Evolutionary conservation across 208 protist species (phyloP).

Genomic region (Leptomonas pyrrhocoris): DNA sequence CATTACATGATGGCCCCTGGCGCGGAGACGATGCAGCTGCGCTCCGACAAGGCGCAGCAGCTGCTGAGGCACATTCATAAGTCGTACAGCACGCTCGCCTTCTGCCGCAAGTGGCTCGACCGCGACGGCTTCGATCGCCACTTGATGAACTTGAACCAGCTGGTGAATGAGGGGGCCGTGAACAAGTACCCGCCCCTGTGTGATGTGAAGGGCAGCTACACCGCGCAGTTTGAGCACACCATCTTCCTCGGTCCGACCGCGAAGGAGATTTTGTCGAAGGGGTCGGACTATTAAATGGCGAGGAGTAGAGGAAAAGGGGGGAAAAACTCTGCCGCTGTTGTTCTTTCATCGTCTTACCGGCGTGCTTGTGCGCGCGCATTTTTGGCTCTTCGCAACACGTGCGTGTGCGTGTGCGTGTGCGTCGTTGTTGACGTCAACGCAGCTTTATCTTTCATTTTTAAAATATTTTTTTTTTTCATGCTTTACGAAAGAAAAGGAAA

Average conservation of each 20-base stretch:
- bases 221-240: constrained; percentile 98
- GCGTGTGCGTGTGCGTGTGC: no score
- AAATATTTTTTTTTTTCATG: no score
- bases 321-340: no score
- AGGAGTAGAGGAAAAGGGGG: constrained; percentile 11
- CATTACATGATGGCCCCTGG: constrained; percentile 98
- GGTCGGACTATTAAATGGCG: constrained; percentile 95
- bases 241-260: constrained; percentile 94
- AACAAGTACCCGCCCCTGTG: constrained; percentile 96
- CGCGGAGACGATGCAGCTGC: constrained; percentile 64
- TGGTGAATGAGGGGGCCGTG: constrained; percentile 90
- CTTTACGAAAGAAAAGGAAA: no score
- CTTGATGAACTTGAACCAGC: constrained; percentile 84
- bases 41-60: constrained; percentile 89
- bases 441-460: no score
- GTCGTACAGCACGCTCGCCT: constrained; percentile 96
- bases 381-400: no score
- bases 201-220: constrained; percentile 97
- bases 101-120: constrained; percentile 98
- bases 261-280: constrained; percentile 97
- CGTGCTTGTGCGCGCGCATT: no score
- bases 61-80: constrained; percentile 94
- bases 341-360: no score
- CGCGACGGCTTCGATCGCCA: constrained; percentile 92
- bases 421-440: no score